A percentile compares a stretch with the other conserved stretches of the same genome.
phyloP scores from a whole-genome alignment of 2,329 filamentous ascomycete genomes.

The Sporothrix schenckii region DNA sequence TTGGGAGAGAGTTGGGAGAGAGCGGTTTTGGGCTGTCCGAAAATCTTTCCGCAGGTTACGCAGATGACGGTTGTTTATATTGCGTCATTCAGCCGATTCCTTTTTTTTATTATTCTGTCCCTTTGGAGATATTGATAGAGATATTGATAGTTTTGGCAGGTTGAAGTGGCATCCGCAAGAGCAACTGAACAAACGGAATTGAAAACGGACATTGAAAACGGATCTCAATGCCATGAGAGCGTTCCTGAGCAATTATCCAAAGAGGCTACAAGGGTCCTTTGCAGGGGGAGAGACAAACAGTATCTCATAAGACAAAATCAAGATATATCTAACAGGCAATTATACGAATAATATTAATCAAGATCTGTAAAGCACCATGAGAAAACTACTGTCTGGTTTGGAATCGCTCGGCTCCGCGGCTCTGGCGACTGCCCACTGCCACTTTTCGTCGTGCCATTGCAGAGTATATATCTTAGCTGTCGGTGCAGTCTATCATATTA shows the following conservation, averaged over 20 bases:
- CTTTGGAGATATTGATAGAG: background rate
- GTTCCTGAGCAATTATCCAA: slow-evolving; percentile 26
- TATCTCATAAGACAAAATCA: background rate
- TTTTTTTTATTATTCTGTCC: slow-evolving; percentile 1
- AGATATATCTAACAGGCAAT: background rate
- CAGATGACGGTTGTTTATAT: slow-evolving; percentile 26
- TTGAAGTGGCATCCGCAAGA: too few species aligned
- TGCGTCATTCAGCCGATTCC: slow-evolving; percentile 30
- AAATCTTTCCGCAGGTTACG: slow-evolving; percentile 23
- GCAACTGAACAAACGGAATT: too few species aligned
- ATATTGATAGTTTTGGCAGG: background rate
- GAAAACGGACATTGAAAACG: background rate
- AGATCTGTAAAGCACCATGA: background rate
- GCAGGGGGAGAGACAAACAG: background rate
- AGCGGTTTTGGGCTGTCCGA: background rate
- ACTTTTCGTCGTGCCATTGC: background rate
- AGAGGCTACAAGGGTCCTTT: slow-evolving; percentile 9
- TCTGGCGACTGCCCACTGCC: background rate
- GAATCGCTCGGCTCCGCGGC: slow-evolving; percentile 22
- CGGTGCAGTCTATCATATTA: background rate
- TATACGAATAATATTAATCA: background rate
- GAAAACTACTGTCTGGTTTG: slow-evolving; percentile 8
- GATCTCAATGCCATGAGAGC: slow-evolving; percentile 16
- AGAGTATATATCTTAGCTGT: slow-evolving; percentile 1
- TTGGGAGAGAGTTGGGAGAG: too few species aligned